phyloP scores from a whole-genome alignment of 2,329 filamentous ascomycete species.

The Colletotrichum sp. region DNA sequence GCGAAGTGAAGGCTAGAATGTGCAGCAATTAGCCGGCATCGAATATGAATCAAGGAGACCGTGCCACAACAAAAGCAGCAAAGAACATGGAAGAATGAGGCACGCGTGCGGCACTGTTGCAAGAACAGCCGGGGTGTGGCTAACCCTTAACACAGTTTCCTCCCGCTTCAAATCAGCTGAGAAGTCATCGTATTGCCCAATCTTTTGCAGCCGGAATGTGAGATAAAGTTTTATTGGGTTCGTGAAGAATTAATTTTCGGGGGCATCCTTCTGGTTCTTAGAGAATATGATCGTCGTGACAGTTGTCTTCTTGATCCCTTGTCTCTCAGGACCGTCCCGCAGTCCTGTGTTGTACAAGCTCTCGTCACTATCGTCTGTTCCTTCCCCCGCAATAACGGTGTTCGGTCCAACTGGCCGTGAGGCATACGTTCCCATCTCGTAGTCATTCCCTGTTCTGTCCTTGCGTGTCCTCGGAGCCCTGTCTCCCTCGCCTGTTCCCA shows the following conservation, averaged over 20 bases:
- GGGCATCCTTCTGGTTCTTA: not conserved
- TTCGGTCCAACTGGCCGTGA: constrained; percentile 12
- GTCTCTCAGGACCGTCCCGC: not conserved
- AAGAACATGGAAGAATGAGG: not conserved
- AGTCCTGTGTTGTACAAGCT: constrained; percentile 15
- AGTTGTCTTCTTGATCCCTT: constrained; percentile 31
- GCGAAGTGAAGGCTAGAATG: not conserved
- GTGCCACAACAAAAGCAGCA: not conserved
- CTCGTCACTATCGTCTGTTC: constrained; percentile 28
- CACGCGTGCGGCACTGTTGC: not conserved
- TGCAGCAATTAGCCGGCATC: not conserved
- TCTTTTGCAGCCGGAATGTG: too few species aligned
- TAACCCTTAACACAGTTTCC: not conserved
- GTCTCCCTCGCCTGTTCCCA: constrained; percentile 27
- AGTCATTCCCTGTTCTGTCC: constrained; percentile 17
- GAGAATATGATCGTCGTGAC: constrained; percentile 27
- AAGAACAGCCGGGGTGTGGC: not conserved
- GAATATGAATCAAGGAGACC: not conserved
- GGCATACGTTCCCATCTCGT: constrained; percentile 26
- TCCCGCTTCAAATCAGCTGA: not conserved
- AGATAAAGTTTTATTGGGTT: not conserved
- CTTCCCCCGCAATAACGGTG: constrained; percentile 22
- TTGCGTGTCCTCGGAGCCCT: constrained; percentile 27
- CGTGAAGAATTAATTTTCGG: not conserved
- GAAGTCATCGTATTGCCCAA: not conserved